Conservation (phyloP, 352 stramenopile species). For the Phytophthora hibernalis region DNA sequence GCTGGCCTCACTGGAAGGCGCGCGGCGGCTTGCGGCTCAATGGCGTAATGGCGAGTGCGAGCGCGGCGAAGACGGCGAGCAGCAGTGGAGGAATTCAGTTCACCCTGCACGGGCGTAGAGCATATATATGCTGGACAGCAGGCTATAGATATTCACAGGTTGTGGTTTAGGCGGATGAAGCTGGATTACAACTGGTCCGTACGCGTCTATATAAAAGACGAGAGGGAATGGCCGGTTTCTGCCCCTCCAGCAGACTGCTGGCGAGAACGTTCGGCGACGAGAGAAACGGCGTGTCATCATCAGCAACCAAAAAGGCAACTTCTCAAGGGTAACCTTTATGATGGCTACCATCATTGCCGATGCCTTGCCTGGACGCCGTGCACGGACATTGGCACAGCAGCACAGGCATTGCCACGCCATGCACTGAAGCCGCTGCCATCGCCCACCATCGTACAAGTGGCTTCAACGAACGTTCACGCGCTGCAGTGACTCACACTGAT, state of each 20-base stretch:
- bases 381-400: neutral
- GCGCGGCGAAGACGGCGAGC: conserved; percentile 2
- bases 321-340: neutral
- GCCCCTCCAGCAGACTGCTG: conserved; percentile 2
- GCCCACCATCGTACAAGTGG: neutral
- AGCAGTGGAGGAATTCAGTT: conserved; percentile 37
- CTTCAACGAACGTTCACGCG: conserved; percentile 19
- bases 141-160: neutral
- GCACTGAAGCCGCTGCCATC: too few species aligned
- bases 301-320: conserved; percentile 23
- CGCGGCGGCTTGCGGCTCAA: conserved; percentile 8
- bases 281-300: conserved; percentile 18
- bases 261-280: conserved; percentile 13
- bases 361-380: neutral
- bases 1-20: conserved; percentile 12
- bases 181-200: too few species aligned
- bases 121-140: neutral
- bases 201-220: neutral
- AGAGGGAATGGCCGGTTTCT: neutral
- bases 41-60: conserved; percentile 24
- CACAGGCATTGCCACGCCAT: neutral
- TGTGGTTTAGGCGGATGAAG: too few species aligned
- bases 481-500: neutral
- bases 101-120: neutral
- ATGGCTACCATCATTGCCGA: too few species aligned